Conservation (phyloP, 2,329 filamentous ascomycete species). For the Grosmannia huntii region DNA sequence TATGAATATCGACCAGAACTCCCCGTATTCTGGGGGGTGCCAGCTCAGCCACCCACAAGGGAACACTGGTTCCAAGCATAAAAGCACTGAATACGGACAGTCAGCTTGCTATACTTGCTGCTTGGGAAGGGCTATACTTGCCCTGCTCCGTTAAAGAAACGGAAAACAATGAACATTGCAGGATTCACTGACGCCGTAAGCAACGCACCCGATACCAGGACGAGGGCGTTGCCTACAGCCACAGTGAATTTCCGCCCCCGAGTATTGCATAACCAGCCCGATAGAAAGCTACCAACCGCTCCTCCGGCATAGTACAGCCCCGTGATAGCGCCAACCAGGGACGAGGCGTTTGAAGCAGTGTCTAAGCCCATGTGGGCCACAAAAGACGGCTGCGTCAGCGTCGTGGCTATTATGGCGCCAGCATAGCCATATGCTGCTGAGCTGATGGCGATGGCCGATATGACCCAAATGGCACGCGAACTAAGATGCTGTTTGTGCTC, state of each 20-base stretch:
- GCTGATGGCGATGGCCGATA: not conserved
- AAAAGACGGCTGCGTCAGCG: not conserved
- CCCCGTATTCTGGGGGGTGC: not conserved
- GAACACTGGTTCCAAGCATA: not conserved
- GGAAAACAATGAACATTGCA: not conserved
- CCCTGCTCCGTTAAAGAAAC: not conserved
- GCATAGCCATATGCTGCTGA: not conserved
- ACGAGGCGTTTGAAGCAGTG: not conserved
- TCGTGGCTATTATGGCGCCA: not conserved
- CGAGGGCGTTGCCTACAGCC: not conserved
- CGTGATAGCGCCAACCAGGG: not conserved
- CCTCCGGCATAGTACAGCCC: not conserved
- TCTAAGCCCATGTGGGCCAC: not conserved
- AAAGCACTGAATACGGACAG: not conserved
- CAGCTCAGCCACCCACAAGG: not conserved
- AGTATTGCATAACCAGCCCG: not conserved
- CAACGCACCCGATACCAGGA: not conserved
- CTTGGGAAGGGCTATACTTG: not conserved
- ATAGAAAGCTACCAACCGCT: not conserved
- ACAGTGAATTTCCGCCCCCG: not conserved
- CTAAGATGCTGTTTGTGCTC: not conserved
- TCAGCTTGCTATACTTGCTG: no score
- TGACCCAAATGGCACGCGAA: not conserved
- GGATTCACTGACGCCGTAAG: not conserved
- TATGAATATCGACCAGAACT: not conserved